Percentiles rank a stretch among this genome's conserved stretches.
These are phyloP conservation scores for Pseudogymnoascus sp. DNA, from an alignment of 2,329 filamentous ascomycete species.

Conservation along the genomic window DNA sequence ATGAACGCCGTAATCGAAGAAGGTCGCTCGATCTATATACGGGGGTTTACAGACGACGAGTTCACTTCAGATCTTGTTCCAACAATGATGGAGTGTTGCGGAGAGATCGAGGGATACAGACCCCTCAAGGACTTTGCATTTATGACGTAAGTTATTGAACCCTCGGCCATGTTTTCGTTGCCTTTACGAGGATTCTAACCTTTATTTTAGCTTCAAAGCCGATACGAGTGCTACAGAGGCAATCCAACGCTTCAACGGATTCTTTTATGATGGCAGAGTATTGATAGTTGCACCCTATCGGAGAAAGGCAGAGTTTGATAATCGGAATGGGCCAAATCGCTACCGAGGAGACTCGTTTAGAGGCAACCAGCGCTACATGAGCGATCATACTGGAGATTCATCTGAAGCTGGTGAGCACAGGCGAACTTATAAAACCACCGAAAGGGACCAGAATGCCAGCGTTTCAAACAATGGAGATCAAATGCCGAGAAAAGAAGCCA, in stretches of 20 bases:
- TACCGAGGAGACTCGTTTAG: background rate
- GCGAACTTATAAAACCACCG: background rate
- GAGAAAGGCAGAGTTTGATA: background rate
- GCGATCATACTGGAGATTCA: background rate
- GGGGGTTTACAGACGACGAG: background rate
- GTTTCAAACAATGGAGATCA: background rate
- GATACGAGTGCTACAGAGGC: background rate
- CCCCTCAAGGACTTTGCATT: background rate
- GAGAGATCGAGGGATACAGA: background rate
- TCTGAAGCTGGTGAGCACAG: background rate
- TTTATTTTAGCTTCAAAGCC: background rate
- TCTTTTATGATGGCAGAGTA: background rate
- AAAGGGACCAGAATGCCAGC: background rate
- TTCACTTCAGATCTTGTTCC: background rate
- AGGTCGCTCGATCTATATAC: background rate
- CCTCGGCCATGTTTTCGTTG: background rate
- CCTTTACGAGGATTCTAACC: background rate
- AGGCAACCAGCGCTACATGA: background rate
- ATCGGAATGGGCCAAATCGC: background rate
- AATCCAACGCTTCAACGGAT: background rate
- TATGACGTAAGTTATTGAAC: background rate
- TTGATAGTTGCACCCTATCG: constrained; percentile 1
- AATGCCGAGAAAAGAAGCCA: background rate
- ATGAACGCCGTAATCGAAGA: background rate
- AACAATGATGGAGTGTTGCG: background rate